phyloP scores from a whole-genome alignment of 2,329 filamentous ascomycete genomes.

The Pseudofabraea citricarpa region DNA sequence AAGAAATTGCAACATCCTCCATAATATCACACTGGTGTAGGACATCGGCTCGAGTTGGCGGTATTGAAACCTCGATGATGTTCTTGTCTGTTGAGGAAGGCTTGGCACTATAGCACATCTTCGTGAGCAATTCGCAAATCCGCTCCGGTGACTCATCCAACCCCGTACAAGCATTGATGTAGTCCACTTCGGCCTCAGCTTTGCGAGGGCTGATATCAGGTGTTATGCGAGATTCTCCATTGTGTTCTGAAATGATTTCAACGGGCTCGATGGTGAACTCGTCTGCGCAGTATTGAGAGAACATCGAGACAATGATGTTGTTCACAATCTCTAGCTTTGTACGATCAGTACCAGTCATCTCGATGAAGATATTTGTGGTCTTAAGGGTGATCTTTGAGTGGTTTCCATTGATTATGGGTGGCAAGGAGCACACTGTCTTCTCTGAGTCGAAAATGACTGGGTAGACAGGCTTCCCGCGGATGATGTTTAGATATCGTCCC shows the following conservation, averaged over 20 bases:
- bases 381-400: slow-evolving; percentile 92
- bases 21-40: slow-evolving; percentile 97
- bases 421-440: slow-evolving; percentile 81
- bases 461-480: slow-evolving; percentile 88
- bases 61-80: slow-evolving; percentile 76
- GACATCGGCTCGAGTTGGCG: slow-evolving; percentile 87
- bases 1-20: slow-evolving; percentile 95
- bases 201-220: slow-evolving; percentile 75
- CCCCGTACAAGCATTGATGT: slow-evolving; percentile 90
- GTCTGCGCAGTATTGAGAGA: slow-evolving; percentile 84
- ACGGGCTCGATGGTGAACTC: slow-evolving; percentile 92
- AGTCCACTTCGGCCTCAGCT: slow-evolving; percentile 81
- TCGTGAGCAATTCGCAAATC: slow-evolving; percentile 75
- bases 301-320: slow-evolving; percentile 96
- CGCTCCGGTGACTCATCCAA: slow-evolving; percentile 68
- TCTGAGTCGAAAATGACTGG: slow-evolving; percentile 93
- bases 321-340: slow-evolving; percentile 96
- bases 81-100: slow-evolving; percentile 67
- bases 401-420: slow-evolving; percentile 96
- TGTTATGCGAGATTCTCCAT: slow-evolving; percentile 73
- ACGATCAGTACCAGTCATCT: slow-evolving; percentile 91
- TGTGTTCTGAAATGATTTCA: slow-evolving; percentile 88
- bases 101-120: slow-evolving; percentile 82
- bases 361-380: slow-evolving; percentile 93
- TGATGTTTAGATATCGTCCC: slow-evolving; percentile 87